Base-by-base conservation (phyloP, 2,329 filamentous ascomycete genomes). In the Aspergillus bombycis region DNA sequence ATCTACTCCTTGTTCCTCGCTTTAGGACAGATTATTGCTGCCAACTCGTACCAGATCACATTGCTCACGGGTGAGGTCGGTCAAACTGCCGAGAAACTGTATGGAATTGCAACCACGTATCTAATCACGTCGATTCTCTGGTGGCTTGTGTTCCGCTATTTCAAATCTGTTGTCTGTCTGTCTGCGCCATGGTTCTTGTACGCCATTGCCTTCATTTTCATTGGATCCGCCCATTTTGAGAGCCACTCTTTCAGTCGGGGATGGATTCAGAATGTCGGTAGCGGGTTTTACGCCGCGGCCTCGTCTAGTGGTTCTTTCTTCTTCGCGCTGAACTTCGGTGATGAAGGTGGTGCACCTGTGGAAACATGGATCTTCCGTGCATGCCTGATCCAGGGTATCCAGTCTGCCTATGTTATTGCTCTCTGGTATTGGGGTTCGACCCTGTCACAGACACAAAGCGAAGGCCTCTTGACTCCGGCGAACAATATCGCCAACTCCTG, bases 341-440 rank as follows among this genome's bases (percentile, higher is more conserved):
- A 86, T 67, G 86, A 89, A 78, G 86, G 85, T 52, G 87, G 87
- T 56, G 83, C 84, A 2, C 86, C 87, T 7, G 84, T 89, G 50
- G 87, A 85, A 72, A 82, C 85, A 45, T 90, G 88, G 88, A 86
- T 88, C n/a, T 88, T 87, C 77, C 84, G 88, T 62, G 88, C 88
- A 16, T 88, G 87, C 69, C 74, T 87, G 11, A 88, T 91, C 57
- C 87, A 90, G 72, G 88, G 88, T 52, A 88, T 86, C 8, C 88
- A 90, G 70, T 88, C 90, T 70, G 79, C 88, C 65, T 91, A 90
- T 73, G 82, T 89, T 56, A 84, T 87, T 26, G 85, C 82, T 9
- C 81, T 91, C 19, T 91, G 88, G 88, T 89, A 86, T 72, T 90
- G 88, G 88, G 88, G 88, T 36, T 82, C 83, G 9, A 80, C 83